phyloP scores from a whole-genome alignment of 345 rosid species.

The Citropsis articulata region DNA sequence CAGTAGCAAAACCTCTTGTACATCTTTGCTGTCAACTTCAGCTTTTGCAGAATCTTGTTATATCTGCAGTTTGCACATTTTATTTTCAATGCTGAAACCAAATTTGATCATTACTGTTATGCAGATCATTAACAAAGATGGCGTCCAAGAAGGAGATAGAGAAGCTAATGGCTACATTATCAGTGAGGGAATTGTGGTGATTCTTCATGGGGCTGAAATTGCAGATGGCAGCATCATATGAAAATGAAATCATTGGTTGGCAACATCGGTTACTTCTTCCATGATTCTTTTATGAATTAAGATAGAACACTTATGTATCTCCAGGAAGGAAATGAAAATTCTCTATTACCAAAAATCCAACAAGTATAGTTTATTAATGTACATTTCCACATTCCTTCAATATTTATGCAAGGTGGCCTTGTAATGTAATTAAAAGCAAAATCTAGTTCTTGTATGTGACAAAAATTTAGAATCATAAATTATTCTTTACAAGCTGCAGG shows the following conservation, averaged over 20 bases:
- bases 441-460: neutral
- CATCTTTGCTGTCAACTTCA: neutral
- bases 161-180: slow-evolving; percentile 68
- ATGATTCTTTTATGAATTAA: slow-evolving; percentile 22
- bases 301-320: neutral
- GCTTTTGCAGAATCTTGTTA: too few relatives aligned
- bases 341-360: neutral
- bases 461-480: neutral
- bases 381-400: neutral
- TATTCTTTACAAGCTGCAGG: neutral
- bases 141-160: slow-evolving; percentile 58
- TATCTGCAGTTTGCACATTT: neutral
- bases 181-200: slow-evolving; percentile 61
- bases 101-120: neutral
- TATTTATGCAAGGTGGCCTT: neutral
- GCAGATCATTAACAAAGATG: slow-evolving; percentile 70
- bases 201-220: slow-evolving; percentile 55
- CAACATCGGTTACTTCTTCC: neutral
- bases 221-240: slow-evolving; percentile 49
- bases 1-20: too few relatives aligned
- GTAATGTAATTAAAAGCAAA: neutral
- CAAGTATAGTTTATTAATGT: neutral
- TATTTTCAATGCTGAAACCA: neutral
- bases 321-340: neutral
- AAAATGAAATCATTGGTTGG: slow-evolving; percentile 25